phyloP scores from a whole-genome alignment of 2,329 filamentous ascomycete genomes.

The Ophiostoma sp. region DNA sequence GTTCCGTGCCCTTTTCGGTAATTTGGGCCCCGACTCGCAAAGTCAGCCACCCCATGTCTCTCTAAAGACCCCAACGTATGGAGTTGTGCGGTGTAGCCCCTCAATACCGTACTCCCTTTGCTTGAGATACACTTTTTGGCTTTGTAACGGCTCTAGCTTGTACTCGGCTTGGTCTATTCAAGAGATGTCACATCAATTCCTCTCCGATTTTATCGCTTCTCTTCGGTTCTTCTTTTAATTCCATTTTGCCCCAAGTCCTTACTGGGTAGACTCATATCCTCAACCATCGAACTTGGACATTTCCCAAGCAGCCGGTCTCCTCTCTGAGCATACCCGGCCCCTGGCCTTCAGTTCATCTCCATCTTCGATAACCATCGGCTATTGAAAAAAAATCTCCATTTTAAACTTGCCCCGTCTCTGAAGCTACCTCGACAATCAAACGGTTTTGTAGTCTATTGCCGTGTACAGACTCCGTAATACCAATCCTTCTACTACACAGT shows the following conservation, averaged over 20 bases:
- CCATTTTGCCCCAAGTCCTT: neutral
- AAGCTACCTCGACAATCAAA: neutral
- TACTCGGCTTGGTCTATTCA: neutral
- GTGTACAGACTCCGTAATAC: too few species aligned
- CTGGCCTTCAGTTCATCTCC: neutral
- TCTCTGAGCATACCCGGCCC: neutral
- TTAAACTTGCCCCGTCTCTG: neutral
- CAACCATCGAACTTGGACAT: neutral
- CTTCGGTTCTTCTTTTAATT: neutral
- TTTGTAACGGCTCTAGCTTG: neutral
- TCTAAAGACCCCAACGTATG: neutral
- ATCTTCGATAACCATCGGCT: constrained; percentile 5
- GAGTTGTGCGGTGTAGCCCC: neutral
- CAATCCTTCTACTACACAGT: too few species aligned
- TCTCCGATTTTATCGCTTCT: neutral
- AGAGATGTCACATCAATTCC: neutral
- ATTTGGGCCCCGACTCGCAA: neutral
- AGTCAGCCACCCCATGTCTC: neutral
- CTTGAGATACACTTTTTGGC: neutral
- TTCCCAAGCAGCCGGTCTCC: neutral
- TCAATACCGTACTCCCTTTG: neutral
- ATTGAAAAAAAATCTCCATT: neutral
- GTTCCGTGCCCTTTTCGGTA: neutral
- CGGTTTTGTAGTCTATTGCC: neutral
- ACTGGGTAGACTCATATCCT: neutral